Conservation (phyloP, 2,329 filamentous ascomycete genomes). For the Alternaria ventricosa region DNA sequence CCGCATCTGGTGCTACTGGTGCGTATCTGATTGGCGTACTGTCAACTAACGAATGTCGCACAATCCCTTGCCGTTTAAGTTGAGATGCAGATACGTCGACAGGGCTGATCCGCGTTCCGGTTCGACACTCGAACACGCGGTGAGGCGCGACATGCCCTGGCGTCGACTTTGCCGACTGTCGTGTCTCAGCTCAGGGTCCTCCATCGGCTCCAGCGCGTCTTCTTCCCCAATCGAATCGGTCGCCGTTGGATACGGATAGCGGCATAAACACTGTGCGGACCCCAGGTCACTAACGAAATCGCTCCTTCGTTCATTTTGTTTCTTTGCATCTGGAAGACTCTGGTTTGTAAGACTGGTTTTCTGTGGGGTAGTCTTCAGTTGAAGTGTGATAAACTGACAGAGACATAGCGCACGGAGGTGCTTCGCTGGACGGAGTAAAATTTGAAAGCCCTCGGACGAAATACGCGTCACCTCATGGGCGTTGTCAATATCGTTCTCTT, state of each 20-base stretch:
- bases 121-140: background rate
- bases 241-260: background rate
- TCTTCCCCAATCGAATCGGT: background rate
- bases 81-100: background rate
- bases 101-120: background rate
- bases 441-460: background rate
- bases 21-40: conserved; percentile 1
- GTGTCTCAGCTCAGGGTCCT: background rate
- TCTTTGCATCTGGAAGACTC: background rate
- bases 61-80: conserved; percentile 2
- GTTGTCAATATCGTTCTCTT: background rate
- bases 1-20: background rate
- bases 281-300: background rate
- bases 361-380: background rate
- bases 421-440: background rate
- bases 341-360: background rate
- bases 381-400: background rate
- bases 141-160: conserved; percentile 1
- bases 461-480: background rate
- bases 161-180: background rate
- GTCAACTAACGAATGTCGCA: background rate
- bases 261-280: background rate
- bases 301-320: background rate
- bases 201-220: background rate
- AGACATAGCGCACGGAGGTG: background rate